These are phyloP conservation scores for Syncephalastrum racemosum DNA, from an alignment of 371 early-diverging fungal genomes.

Conservation along the genomic window DNA sequence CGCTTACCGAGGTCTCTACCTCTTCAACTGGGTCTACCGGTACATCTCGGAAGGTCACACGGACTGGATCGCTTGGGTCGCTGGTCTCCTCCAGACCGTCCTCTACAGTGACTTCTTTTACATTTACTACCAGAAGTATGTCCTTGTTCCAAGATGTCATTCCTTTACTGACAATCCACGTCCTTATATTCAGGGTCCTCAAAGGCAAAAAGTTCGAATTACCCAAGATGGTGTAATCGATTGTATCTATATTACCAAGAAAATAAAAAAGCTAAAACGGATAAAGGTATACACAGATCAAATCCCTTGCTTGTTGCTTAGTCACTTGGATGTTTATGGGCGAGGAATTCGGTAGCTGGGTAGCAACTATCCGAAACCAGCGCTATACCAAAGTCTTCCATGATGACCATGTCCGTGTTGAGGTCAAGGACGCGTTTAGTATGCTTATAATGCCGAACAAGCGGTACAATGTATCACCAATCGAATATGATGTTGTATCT, in stretches of 20 bases:
- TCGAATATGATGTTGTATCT: too few relatives aligned
- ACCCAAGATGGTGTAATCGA: conserved; percentile 45
- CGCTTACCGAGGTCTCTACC: conserved; percentile 93
- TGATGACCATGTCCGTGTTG: background rate
- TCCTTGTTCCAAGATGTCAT: background rate
- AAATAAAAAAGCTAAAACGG: conserved; percentile 2
- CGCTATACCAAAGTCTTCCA: background rate
- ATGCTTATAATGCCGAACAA: too few relatives aligned
- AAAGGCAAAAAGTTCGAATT: conserved; percentile 85
- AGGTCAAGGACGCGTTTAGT: too few relatives aligned
- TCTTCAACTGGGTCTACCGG: conserved; percentile 96
- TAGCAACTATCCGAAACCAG: too few relatives aligned
- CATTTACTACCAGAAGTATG: conserved; percentile 91
- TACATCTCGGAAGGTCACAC: conserved; percentile 69
- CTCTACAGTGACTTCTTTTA: conserved; percentile 98
- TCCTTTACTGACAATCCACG: background rate
- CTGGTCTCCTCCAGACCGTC: conserved; percentile 94
- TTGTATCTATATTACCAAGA: background rate
- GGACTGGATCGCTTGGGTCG: conserved; percentile 78
- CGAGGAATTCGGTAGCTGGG: too few relatives aligned
- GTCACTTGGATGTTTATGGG: background rate
- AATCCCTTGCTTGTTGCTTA: conserved; percentile 1
- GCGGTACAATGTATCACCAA: too few relatives aligned
- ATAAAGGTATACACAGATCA: background rate
- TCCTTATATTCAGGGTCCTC: conserved; percentile 64